Base-by-base conservation (phyloP, 2,329 filamentous ascomycete genomes). In the Pyrenophora seminiperda region DNA sequence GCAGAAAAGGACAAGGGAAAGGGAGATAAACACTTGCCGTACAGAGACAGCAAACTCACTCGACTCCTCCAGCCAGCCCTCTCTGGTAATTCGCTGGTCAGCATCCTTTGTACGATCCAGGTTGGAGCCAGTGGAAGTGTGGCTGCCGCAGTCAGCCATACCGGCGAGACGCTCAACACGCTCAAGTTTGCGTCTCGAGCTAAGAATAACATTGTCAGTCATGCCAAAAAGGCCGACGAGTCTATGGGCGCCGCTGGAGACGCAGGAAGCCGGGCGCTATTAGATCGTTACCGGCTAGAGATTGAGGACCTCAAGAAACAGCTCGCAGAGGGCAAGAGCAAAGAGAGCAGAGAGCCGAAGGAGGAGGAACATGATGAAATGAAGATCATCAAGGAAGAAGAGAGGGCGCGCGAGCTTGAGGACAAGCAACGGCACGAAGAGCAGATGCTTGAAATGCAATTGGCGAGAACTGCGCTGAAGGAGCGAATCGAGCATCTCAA, bases 401-500 rank as follows among this genome's bases (percentile, higher is more conserved):
- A 86, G 33, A 71, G 64, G 60, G 85, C 80, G 32, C 81, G 86
- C 14, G 87, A 88, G 62, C 57, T 77, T 18, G 90, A 97, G 73
- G 89, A 89, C 6, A 87, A 91, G 60, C 84, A 90, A 60, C 85
- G 91, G 31, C 94, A 97, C 62, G 92, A 97, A 69, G 94, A 97
- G 76, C 94, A 99, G 73, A 93, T 99, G 83, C 81, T 99, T 46
- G 94, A 99, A 74, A 97, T 99, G 90, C 94, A 99, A 71, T 82
- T 99, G 38, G 94, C 94, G 24, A 86, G 94, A 33, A 99, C 94
- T 1, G 94, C 94, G 0, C 77, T 99, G 46, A 99, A 97, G 73
- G 94, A 99, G 77, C 87, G 94, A 22, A 99, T 99, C 63, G 92
- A 97, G 70, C 94, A 99, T 73, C 80, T 99, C 38, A 99, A 97